phyloP scores from a whole-genome alignment of 225 moss, liverwort and hornwort genomes.

The Pleurozium schreberi region DNA sequence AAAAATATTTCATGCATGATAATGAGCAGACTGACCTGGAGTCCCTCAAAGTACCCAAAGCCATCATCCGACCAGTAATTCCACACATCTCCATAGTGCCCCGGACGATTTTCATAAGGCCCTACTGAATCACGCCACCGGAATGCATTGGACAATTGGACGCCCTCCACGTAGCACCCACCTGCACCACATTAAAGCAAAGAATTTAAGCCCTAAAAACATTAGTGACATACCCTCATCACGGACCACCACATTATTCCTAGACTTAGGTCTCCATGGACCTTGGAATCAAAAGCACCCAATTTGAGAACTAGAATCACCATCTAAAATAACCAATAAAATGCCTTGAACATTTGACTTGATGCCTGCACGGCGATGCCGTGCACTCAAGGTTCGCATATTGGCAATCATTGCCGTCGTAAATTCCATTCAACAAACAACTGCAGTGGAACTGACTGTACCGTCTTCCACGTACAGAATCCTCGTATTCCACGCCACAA shows the following conservation, averaged over 20 bases:
- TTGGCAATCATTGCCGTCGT: not conserved
- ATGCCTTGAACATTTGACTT: not conserved
- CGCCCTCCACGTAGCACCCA: slow-evolving; percentile 92
- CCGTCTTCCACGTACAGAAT: not conserved
- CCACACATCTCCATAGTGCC: slow-evolving; percentile 90
- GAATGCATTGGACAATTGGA: slow-evolving; percentile 59
- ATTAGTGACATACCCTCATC: not conserved
- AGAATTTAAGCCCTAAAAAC: not conserved
- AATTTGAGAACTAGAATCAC: not conserved
- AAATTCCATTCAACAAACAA: not conserved
- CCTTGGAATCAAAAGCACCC: not conserved
- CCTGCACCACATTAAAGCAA: slow-evolving; percentile 17
- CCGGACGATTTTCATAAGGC: slow-evolving; percentile 67
- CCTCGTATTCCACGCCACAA: not conserved
- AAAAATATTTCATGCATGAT: not conserved
- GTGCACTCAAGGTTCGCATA: not conserved
- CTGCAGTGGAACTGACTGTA: not conserved
- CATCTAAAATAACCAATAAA: not conserved
- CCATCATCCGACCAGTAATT: slow-evolving; percentile 96
- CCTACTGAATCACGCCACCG: slow-evolving; percentile 87
- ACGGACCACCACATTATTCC: not conserved
- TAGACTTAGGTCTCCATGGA: not conserved
- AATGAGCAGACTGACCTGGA: slow-evolving; percentile 47
- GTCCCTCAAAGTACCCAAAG: slow-evolving; percentile 77
- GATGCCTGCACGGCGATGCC: not conserved